These are phyloP conservation scores for Rhynchospora breviuscula DNA, from an alignment of 176 grass and related monocot species.

Conservation along the genomic window DNA sequence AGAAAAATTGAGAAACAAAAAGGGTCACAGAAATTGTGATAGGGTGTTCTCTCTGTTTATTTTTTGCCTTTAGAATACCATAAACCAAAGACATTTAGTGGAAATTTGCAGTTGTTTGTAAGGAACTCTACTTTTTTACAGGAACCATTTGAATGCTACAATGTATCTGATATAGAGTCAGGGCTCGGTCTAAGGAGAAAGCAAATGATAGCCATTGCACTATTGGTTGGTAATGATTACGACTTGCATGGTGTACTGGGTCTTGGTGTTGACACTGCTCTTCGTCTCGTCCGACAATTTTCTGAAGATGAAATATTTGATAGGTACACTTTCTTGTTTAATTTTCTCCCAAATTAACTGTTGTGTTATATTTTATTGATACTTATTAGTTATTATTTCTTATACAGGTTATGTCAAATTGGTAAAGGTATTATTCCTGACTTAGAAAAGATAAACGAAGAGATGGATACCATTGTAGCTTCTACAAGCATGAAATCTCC, in stretches of 20 bases:
- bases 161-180: slow-evolving; percentile 75
- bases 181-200: slow-evolving; percentile 84
- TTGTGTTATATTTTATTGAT: slow-evolving; percentile 16
- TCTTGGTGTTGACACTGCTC: slow-evolving; percentile 73
- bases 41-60: not conserved
- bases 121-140: slow-evolving; percentile 25
- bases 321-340: slow-evolving; percentile 39
- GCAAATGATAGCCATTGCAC: slow-evolving; percentile 85
- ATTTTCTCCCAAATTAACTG: not conserved
- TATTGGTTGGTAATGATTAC: slow-evolving; percentile 80
- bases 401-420: slow-evolving; percentile 64
- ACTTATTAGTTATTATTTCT: not conserved
- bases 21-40: not conserved
- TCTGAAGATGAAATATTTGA: slow-evolving; percentile 60
- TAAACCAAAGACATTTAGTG: not conserved
- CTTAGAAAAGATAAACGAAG: slow-evolving; percentile 35
- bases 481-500: slow-evolving; percentile 38
- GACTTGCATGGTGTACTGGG: slow-evolving; percentile 71
- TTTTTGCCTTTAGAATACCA: not conserved
- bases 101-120: not conserved
- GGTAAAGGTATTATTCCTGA: slow-evolving; percentile 49
- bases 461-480: slow-evolving; percentile 35
- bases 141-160: slow-evolving; percentile 99
- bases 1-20: not conserved
- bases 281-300: slow-evolving; percentile 66